Percentiles rank a stretch among this genome's conserved stretches.
Evolutionary conservation across 2,329 filamentous ascomycete genomes (phyloP).

Genomic region (Hirsutella thompsonii): DNA sequence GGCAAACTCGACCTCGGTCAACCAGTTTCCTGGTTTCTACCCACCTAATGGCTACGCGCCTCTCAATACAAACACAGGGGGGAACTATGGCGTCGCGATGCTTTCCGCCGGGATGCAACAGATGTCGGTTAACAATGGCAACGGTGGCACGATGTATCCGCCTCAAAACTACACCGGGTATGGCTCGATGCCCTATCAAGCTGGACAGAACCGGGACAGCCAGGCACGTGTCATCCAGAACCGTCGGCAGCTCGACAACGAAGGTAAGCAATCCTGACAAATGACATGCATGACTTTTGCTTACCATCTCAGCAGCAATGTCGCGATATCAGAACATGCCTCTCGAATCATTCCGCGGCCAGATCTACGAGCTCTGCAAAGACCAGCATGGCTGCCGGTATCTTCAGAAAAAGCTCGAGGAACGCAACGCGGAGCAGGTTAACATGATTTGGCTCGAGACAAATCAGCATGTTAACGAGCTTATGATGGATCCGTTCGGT

Average conservation of each 20-base stretch:
- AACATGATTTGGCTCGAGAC: conserved; percentile 93
- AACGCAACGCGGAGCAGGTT: conserved; percentile 68
- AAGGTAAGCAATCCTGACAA: conserved; percentile 32
- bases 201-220: conserved; percentile 53
- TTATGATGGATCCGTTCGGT: conserved; percentile 98
- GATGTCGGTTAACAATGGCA: conserved; percentile 40
- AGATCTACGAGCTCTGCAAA: conserved; percentile 86
- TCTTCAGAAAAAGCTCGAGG: conserved; percentile 93
- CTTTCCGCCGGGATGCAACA: conserved; percentile 57
- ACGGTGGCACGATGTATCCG: conserved; percentile 33
- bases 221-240: conserved; percentile 64
- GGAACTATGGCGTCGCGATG: conserved; percentile 27
- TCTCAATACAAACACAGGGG: conserved; percentile 10
- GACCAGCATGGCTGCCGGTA: conserved; percentile 97
- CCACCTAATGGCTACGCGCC: conserved; percentile 15
- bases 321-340: conserved; percentile 75
- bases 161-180: conserved; percentile 47
- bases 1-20: conserved; percentile 10
- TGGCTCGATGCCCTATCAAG: conserved; percentile 32
- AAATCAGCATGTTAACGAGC: conserved; percentile 82
- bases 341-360: conserved; percentile 66
- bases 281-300: conserved; percentile 3
- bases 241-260: conserved; percentile 61
- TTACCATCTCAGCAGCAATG: conserved; percentile 37
- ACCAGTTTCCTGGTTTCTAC: conserved; percentile 20